Conservation (phyloP, 2,329 filamentous ascomycete species). For the Penicillium sp. region DNA sequence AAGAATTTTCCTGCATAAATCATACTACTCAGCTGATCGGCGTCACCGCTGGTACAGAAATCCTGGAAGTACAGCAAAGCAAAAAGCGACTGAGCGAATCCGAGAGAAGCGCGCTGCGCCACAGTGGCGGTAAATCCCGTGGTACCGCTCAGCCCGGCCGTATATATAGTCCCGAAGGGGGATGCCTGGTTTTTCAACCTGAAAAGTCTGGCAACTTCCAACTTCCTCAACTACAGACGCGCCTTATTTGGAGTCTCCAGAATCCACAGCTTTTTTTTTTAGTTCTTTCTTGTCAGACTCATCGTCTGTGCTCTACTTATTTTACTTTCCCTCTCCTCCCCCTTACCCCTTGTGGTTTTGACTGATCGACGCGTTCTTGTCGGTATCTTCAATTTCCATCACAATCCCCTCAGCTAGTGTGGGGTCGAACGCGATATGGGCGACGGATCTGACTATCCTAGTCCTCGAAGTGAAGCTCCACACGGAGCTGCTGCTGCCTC, state of each 20-base stretch:
- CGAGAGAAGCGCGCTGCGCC: conserved; percentile 1
- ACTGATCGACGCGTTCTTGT: conserved; percentile 22
- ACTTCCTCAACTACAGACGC: not conserved
- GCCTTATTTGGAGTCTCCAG: not conserved
- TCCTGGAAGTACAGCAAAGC: not conserved
- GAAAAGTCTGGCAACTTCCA: conserved; percentile 3
- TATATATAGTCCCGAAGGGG: not conserved
- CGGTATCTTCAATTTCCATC: conserved; percentile 20
- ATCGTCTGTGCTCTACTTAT: not conserved
- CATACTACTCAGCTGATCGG: not conserved
- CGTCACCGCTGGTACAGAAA: not conserved
- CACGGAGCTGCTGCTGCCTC: conserved; percentile 33
- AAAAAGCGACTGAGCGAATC: not conserved
- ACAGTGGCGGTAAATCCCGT: conserved; percentile 1
- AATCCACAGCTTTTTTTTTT: not conserved
- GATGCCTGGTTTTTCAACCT: not conserved
- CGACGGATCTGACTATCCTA: conserved; percentile 42
- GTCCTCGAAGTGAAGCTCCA: conserved; percentile 45
- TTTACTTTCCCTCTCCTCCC: not conserved
- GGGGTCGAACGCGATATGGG: conserved; percentile 40
- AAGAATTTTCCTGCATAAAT: not conserved
- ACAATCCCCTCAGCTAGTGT: conserved; percentile 23
- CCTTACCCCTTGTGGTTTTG: conserved; percentile 5
- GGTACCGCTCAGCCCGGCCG: not conserved
- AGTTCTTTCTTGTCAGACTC: not conserved